Conservation (phyloP, 106 monocot species). For the Narthecium ossifragum region DNA sequence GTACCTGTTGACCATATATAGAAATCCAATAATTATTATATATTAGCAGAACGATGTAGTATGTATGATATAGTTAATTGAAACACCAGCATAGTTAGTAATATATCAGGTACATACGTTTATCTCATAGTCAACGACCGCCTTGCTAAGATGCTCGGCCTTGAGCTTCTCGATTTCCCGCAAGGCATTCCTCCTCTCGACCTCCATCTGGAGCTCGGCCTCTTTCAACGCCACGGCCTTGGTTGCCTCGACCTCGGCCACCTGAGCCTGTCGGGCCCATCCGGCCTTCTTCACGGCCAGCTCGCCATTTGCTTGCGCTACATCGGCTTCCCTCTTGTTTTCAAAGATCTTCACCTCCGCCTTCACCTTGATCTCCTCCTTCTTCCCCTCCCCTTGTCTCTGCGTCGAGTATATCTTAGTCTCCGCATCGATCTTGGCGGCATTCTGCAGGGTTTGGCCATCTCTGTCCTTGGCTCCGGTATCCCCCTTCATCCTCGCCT, state of each 20-base stretch:
- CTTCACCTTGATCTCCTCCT: constrained; percentile 52
- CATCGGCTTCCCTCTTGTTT: constrained; percentile 65
- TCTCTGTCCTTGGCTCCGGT: constrained; percentile 55
- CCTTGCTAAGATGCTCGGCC: constrained; percentile 56
- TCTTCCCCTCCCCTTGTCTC: constrained; percentile 54
- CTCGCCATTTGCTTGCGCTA: constrained; percentile 59
- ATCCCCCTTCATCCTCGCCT: constrained; percentile 75
- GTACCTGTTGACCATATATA: constrained; percentile 31
- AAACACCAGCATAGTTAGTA: too few relatives aligned
- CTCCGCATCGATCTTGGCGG: constrained; percentile 65
- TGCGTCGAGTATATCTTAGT: constrained; percentile 56
- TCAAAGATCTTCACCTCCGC: constrained; percentile 62
- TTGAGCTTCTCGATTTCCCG: constrained; percentile 76
- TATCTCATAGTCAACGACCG: constrained; percentile 61
- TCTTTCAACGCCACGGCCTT: constrained; percentile 68
- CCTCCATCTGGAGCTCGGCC: constrained; percentile 81
- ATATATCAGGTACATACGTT: constrained; percentile 28
- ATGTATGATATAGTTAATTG: background rate
- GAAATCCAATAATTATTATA: background rate
- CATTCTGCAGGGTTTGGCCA: constrained; percentile 54
- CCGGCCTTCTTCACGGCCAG: constrained; percentile 71
- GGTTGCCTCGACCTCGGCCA: constrained; percentile 57
- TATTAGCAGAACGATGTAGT: background rate
- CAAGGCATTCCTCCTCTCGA: constrained; percentile 63
- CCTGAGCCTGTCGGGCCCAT: constrained; percentile 43